These are phyloP conservation scores for Steccherinum ochraceum DNA, from an alignment of 768 basidiomycete species.

Conservation along the genomic window DNA sequence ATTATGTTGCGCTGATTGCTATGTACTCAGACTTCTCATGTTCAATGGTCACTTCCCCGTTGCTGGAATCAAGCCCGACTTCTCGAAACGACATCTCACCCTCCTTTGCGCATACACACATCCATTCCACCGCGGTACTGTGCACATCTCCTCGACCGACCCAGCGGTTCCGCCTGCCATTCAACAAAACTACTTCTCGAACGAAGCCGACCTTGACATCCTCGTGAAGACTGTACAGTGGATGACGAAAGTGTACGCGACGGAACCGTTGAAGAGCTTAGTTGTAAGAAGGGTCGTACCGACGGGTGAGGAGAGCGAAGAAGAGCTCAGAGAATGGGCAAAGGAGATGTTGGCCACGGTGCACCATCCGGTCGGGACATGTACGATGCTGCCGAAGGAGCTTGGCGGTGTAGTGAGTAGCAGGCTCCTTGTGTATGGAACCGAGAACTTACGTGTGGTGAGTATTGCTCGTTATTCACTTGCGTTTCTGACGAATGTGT, in stretches of 20 bases:
- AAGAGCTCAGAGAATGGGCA: constrained; percentile 2
- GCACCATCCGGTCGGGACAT: constrained; percentile 31
- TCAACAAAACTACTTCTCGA: constrained; percentile 8
- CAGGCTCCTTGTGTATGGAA: constrained; percentile 27
- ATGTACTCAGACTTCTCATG: background rate
- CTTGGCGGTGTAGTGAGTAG: constrained; percentile 32
- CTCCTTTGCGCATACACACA: constrained; percentile 1
- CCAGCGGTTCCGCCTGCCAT: constrained; percentile 6
- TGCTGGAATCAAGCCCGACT: constrained; percentile 1
- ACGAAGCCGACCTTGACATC: constrained; percentile 5
- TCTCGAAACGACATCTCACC: constrained; percentile 3
- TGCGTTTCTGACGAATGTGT: background rate
- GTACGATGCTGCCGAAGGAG: constrained; percentile 34
- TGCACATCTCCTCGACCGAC: constrained; percentile 15
- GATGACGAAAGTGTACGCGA: constrained; percentile 2
- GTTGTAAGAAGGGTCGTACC: constrained; percentile 1
- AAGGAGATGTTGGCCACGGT: constrained; percentile 5
- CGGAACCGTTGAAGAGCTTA: background rate
- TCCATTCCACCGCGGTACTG: constrained; percentile 19
- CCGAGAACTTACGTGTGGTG: constrained; percentile 24
- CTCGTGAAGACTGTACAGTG: constrained; percentile 1
- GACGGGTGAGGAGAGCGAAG: background rate
- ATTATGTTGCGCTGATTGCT: too few species aligned
- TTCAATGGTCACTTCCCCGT: constrained; percentile 6
- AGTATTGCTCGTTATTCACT: constrained; percentile 4